Percentiles rank a stretch among this genome's conserved stretches.
phyloP scores from a whole-genome alignment of 1,284 basidiomycete species.

The Cutaneotrichosporon sp. region DNA sequence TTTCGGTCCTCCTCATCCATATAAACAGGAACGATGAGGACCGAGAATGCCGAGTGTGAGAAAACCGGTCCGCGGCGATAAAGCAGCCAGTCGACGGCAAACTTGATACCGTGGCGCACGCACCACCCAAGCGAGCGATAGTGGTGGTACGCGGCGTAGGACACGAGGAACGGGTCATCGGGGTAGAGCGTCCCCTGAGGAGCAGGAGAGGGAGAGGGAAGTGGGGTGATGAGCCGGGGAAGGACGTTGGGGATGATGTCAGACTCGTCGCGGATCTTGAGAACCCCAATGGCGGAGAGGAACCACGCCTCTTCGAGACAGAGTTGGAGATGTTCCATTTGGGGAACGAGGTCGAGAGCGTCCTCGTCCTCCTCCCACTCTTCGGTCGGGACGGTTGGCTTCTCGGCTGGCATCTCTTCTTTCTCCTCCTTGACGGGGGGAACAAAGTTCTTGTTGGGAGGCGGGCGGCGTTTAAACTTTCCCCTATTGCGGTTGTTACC shows the following conservation, averaged over 20 bases:
- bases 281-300: slow-evolving; percentile 80
- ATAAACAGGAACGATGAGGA: slow-evolving; percentile 85
- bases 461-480: slow-evolving; percentile 39
- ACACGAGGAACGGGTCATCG: slow-evolving; percentile 90
- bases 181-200: slow-evolving; percentile 35
- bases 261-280: slow-evolving; percentile 54
- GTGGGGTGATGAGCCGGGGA: slow-evolving; percentile 31
- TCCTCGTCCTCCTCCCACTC: slow-evolving; percentile 64
- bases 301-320: slow-evolving; percentile 92
- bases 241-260: slow-evolving; percentile 55
- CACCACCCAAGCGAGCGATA: slow-evolving; percentile 98
- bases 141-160: slow-evolving; percentile 91
- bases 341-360: slow-evolving; percentile 55
- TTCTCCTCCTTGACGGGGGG: not conserved
- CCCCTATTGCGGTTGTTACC: slow-evolving; percentile 45
- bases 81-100: slow-evolving; percentile 90
- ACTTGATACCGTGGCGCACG: slow-evolving; percentile 92
- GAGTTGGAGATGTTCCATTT: slow-evolving; percentile 89
- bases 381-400: slow-evolving; percentile 41
- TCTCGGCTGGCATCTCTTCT: not conserved
- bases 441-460: not conserved
- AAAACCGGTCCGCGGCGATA: slow-evolving; percentile 96
- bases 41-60: slow-evolving; percentile 80
- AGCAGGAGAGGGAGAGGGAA: slow-evolving; percentile 36
- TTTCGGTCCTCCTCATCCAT: slow-evolving; percentile 72